Evolutionary conservation across 306 rosid genomes (phyloP).

Genomic region (Hippophae tibetana): DNA sequence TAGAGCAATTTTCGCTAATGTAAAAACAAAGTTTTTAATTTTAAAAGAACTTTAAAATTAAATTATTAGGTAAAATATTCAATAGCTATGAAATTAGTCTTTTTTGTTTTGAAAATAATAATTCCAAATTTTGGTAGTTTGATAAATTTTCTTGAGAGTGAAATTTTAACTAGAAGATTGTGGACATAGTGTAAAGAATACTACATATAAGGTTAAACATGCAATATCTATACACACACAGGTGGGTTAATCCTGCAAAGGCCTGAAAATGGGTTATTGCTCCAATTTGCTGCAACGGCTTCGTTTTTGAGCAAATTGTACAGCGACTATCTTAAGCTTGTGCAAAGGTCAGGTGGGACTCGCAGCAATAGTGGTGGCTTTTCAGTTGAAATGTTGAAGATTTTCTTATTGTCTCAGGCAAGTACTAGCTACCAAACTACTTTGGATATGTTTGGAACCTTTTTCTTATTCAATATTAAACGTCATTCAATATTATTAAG

Average conservation of each 20-base stretch:
- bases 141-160: no score
- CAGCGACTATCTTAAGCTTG: slow-evolving; percentile 62
- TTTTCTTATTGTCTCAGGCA: slow-evolving; percentile 57
- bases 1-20: no score
- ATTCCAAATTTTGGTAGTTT: no score
- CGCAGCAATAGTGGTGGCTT: slow-evolving; percentile 29
- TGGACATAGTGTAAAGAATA: neutral
- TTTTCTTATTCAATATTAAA: no score
- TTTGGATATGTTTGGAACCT: neutral
- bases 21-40: no score
- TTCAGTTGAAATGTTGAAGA: slow-evolving; percentile 38
- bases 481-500: no score
- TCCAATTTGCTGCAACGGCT: slow-evolving; percentile 70
- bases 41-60: no score
- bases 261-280: slow-evolving; percentile 35
- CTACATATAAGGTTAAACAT: neutral
- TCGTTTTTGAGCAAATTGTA: slow-evolving; percentile 68
- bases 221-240: slow-evolving; percentile 15
- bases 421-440: slow-evolving; percentile 9
- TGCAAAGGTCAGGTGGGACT: slow-evolving; percentile 27
- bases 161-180: no score
- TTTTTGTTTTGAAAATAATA: no score
- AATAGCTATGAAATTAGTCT: no score
- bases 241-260: slow-evolving; percentile 60
- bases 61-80: no score